phyloP scores from a whole-genome alignment of 257 asterid species.

The Primulina huaijiensis region DNA sequence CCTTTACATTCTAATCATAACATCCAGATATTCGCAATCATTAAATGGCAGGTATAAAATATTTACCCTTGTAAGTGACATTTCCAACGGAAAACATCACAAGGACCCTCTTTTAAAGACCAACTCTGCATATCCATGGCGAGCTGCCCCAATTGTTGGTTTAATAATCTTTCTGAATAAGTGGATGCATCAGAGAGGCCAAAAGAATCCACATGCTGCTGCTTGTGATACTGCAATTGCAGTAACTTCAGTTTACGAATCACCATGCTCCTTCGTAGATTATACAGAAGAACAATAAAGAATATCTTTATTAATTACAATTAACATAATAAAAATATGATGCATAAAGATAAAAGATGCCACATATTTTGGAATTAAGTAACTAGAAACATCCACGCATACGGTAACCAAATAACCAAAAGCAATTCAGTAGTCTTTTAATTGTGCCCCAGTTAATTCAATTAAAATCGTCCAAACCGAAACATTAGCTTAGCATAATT shows the following conservation, averaged over 20 bases:
- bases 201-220: slow-evolving; percentile 34
- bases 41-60: slow-evolving; percentile 16
- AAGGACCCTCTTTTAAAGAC: slow-evolving; percentile 49
- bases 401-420: too few species aligned
- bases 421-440: too few species aligned
- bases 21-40: neutral
- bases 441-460: too few species aligned
- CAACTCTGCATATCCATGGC: slow-evolving; percentile 62
- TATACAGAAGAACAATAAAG: slow-evolving; percentile 12
- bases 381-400: too few species aligned
- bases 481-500: too few species aligned
- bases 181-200: slow-evolving; percentile 33
- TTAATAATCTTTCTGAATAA: slow-evolving; percentile 40
- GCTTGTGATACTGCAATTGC: slow-evolving; percentile 56
- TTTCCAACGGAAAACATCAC: slow-evolving; percentile 65
- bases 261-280: slow-evolving; percentile 50
- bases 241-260: slow-evolving; percentile 66
- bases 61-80: slow-evolving; percentile 78
- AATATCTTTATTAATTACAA: neutral
- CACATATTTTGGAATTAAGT: too few species aligned
- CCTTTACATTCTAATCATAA: slow-evolving; percentile 11
- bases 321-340: slow-evolving; percentile 3
- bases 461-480: too few species aligned
- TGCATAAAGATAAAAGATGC: neutral
- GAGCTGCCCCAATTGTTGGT: slow-evolving; percentile 53